These are phyloP conservation scores for Zoysia japonica DNA, from an alignment of 176 grass and related monocot species.

Conservation along the genomic window DNA sequence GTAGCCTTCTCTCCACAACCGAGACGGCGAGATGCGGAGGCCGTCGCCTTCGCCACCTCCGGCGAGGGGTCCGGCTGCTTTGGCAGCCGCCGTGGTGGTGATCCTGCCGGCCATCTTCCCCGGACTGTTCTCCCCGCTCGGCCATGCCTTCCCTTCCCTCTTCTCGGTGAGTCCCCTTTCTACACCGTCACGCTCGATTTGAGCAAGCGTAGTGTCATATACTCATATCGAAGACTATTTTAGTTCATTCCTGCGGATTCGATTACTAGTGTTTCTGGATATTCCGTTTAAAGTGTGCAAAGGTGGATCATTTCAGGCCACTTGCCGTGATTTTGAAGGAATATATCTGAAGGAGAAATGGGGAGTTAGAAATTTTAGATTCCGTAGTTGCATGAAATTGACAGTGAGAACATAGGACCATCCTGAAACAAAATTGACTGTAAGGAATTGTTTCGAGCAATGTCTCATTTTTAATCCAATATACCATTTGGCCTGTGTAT, in stretches of 20 bases:
- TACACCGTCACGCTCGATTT: neutral
- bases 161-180: slow-evolving; percentile 59
- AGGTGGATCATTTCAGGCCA: neutral
- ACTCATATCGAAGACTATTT: neutral
- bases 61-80: slow-evolving; percentile 42
- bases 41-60: slow-evolving; percentile 37
- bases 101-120: slow-evolving; percentile 66
- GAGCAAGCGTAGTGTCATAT: neutral
- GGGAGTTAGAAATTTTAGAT: neutral
- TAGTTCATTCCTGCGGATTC: neutral
- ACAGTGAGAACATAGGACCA: neutral
- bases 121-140: slow-evolving; percentile 56
- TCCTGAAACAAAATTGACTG: neutral
- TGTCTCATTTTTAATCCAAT: neutral
- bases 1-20: slow-evolving; percentile 10
- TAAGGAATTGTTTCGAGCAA: neutral
- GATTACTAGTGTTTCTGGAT: neutral
- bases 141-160: slow-evolving; percentile 62
- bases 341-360: neutral
- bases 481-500: slow-evolving; percentile 3
- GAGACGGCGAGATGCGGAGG: slow-evolving; percentile 43
- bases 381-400: neutral
- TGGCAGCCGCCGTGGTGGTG: slow-evolving; percentile 40
- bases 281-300: neutral
- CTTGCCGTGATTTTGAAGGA: neutral